Evolutionary conservation across 2,329 filamentous ascomycete genomes (phyloP), one percentile per base, ranked within the genome.

Genomic region (Aspergillus floridensis): DNA sequence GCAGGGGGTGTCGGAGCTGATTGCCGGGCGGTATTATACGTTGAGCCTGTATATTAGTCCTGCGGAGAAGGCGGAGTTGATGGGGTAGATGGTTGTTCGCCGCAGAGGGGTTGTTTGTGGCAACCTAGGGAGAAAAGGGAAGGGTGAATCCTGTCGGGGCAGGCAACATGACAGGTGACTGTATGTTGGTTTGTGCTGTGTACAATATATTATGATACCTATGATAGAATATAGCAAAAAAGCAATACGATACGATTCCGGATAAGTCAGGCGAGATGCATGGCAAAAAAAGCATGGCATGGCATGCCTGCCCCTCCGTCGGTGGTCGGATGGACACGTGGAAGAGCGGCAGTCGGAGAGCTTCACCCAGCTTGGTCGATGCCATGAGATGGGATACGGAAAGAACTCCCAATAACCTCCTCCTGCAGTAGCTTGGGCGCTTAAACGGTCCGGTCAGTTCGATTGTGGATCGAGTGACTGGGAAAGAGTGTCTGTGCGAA

Each of bases 31-130:
- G 55, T 54, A 63, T 49, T 66, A 66, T 63, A 62, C 65, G 55
- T 53, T 68, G 54, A 67, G 66, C 59, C 57, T 68, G 62, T 66
- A 65, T 58, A 49, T 68, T 51, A 67, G 59, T 57, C 57, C 61
- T 4, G 59, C 65, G 57, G 66, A 68, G 61, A 62, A 58, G 59
- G 35, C n/a, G 51, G 53, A 38, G 12, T 56, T 64, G 46, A n/a
- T 58, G 12, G 38, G 14, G 8, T 54, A 19, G 38, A 16, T 3
- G 26, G 7, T 29, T 0, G 26, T 26, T 26, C 8, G 26, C 26
- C 26, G 6, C 26, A 29, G 26, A 26, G 6, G 24, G 24, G 5
- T 6, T 26, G 24, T 1, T 7, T 26, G 24, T 29, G 26, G 8
- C 26, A 29, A 29, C 7, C 26, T 3, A 16, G 38, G 38, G 16